These are phyloP conservation scores for Taphrina deformans DNA, from an alignment of 1,139 yeast genomes.

Conservation along the genomic window DNA sequence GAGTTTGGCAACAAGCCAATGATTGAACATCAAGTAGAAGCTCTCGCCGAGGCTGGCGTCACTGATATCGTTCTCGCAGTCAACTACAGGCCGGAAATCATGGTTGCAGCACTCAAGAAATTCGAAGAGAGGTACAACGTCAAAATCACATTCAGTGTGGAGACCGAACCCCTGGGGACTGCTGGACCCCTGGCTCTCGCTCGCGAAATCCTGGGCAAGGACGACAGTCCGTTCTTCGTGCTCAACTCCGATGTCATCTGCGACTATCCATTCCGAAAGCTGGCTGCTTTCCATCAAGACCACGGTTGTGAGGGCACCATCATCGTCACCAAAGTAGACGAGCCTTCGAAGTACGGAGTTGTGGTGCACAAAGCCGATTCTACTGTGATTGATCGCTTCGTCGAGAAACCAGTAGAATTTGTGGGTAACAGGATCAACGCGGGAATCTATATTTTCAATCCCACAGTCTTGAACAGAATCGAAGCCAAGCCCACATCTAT, in stretches of 20 bases:
- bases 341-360: constrained; percentile 99
- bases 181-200: constrained; percentile 99
- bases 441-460: constrained; percentile 95
- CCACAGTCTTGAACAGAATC: constrained; percentile 91
- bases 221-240: constrained; percentile 94
- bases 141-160: constrained; percentile 92
- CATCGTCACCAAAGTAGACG: constrained; percentile 99
- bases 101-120: constrained; percentile 90
- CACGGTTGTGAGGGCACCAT: constrained; percentile 99
- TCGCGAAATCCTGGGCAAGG: constrained; percentile 88
- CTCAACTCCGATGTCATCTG: constrained; percentile 98
- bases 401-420: constrained; percentile 98
- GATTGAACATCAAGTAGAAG: constrained; percentile 90
- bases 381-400: constrained; percentile 94
- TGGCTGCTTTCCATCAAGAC: constrained; percentile 86
- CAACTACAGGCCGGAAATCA: constrained; percentile 98
- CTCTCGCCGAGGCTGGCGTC: constrained; percentile 96
- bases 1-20: constrained; percentile 97
- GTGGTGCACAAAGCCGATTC: constrained; percentile 95
- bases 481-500: constrained; percentile 98
- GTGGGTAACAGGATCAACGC: constrained; percentile 94
- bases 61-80: constrained; percentile 98
- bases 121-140: constrained; percentile 96
- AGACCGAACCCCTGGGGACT: constrained; percentile 98
- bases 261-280: constrained; percentile 93